phyloP scores from a whole-genome alignment of 345 rosid genomes.

The Gossypium thurberi region DNA sequence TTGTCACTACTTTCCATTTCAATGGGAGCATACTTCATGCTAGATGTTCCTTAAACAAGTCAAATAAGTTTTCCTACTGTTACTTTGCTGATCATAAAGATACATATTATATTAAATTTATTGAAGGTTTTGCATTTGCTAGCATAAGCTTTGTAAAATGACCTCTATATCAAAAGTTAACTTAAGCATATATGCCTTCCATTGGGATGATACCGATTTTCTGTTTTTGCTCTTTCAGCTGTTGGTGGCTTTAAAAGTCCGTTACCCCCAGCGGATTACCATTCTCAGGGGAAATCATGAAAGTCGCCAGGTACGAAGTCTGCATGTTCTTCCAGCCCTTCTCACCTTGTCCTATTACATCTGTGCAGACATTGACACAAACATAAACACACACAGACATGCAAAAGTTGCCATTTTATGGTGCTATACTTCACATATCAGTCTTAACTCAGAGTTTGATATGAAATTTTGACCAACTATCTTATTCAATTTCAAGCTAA shows the following conservation, averaged over 20 bases:
- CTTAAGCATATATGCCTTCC: not conserved
- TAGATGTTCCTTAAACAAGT: not conserved
- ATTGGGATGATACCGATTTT: constrained; percentile 2
- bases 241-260: constrained; percentile 72
- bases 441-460: constrained; percentile 1
- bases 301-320: constrained; percentile 66
- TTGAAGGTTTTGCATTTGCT: not conserved
- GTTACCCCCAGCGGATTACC: constrained; percentile 72
- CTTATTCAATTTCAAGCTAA: constrained; percentile 16
- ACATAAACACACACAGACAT: too few species aligned
- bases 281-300: constrained; percentile 88
- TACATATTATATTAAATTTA: not conserved
- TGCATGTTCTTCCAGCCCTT: not conserved
- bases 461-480: not conserved
- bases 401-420: not conserved
- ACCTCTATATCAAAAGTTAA: not conserved
- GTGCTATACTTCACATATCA: not conserved
- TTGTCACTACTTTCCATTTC: not conserved
- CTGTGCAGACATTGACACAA: not conserved
- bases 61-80: not conserved
- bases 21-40: not conserved
- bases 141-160: not conserved
- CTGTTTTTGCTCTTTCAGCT: constrained; percentile 37
- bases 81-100: not conserved
- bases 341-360: not conserved